Evolutionary conservation across 768 basidiomycete species (phyloP).

Genomic region (Mycena belliarum): DNA sequence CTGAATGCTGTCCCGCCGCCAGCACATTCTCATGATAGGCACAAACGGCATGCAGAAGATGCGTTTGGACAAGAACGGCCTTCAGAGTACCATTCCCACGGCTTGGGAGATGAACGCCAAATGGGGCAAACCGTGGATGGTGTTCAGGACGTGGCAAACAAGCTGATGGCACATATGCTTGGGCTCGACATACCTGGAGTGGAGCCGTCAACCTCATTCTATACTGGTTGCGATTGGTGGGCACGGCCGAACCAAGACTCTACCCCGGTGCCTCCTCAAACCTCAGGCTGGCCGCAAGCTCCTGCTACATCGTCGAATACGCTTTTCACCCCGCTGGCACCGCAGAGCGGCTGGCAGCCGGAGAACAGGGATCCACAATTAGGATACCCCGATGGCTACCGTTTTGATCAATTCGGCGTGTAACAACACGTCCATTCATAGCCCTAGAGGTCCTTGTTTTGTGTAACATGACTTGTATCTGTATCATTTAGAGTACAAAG

Average conservation of each 20-base stretch:
- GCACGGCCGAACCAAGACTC: constrained; percentile 41
- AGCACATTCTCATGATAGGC: constrained; percentile 42
- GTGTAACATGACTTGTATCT: constrained; percentile 2
- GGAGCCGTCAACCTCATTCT: constrained; percentile 58
- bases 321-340: constrained; percentile 6
- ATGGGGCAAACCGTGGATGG: constrained; percentile 38
- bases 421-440: constrained; percentile 9
- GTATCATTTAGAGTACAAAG: constrained; percentile 14
- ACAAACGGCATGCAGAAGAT: constrained; percentile 61
- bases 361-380: not conserved
- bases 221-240: constrained; percentile 69
- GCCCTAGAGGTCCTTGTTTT: constrained; percentile 1
- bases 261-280: constrained; percentile 20
- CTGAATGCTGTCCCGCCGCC: constrained; percentile 39
- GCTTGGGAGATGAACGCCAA: constrained; percentile 25
- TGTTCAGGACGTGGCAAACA: constrained; percentile 62
- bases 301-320: not conserved
- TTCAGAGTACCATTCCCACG: constrained; percentile 45
- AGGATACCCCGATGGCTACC: constrained; percentile 16
- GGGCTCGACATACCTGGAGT: constrained; percentile 66
- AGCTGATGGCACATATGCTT: constrained; percentile 74
- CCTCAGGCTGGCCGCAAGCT: constrained; percentile 14
- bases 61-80: constrained; percentile 61
- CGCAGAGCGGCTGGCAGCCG: constrained; percentile 7
- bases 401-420: constrained; percentile 18